These are phyloP conservation scores for Micractinium sp. DNA, from an alignment of 139 green algal genomes.

Conservation along the genomic window DNA sequence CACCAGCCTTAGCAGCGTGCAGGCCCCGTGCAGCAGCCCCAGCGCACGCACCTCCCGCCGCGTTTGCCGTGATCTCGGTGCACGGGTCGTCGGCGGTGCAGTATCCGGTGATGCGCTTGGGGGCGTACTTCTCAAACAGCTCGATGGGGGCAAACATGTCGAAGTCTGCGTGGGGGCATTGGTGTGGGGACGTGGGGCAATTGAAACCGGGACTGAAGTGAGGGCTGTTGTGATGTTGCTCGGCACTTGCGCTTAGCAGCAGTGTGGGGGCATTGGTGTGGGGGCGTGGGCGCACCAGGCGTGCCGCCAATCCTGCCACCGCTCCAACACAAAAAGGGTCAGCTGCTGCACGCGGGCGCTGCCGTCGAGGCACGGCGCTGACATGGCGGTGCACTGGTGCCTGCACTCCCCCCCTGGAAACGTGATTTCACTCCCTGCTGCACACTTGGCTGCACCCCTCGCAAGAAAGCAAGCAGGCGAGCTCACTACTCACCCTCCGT, in stretches of 20 bases:
- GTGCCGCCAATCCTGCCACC: too few relatives aligned
- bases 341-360: too few relatives aligned
- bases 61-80: conserved; percentile 27
- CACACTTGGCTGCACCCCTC: too few relatives aligned
- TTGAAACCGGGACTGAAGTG: background rate
- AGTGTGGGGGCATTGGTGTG: too few relatives aligned
- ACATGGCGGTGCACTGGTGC: background rate
- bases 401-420: too few relatives aligned
- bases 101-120: conserved; percentile 26
- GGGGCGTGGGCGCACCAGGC: too few relatives aligned
- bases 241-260: too few relatives aligned
- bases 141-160: conserved; percentile 32
- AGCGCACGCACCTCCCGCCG: background rate
- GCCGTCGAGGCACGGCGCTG: too few relatives aligned
- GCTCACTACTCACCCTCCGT: background rate
- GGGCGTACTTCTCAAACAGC: conserved; percentile 34
- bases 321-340: too few relatives aligned
- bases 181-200: background rate
- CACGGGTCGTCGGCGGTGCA: conserved; percentile 35
- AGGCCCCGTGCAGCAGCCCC: background rate
- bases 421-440: too few relatives aligned
- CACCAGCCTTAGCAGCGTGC: too few relatives aligned
- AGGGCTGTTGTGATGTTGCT: too few relatives aligned
- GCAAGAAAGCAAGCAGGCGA: background rate
- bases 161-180: conserved; percentile 13